Percentiles rank a stretch among this genome's conserved stretches.
These are phyloP conservation scores for Xylaria sp. DNA, from an alignment of 2,329 filamentous ascomycete species.

Conservation along the genomic window DNA sequence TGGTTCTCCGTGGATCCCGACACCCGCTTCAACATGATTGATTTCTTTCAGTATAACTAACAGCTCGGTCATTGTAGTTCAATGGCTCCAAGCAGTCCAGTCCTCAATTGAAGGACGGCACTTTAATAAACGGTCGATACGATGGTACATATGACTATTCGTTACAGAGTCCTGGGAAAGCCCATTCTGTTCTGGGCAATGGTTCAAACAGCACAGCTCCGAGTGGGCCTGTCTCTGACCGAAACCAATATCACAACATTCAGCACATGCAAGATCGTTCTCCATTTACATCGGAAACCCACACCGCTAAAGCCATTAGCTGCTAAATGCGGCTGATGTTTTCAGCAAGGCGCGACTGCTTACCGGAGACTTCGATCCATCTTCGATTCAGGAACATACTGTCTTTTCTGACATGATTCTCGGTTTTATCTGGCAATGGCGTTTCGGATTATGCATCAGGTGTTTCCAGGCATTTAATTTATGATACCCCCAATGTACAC, in stretches of 20 bases:
- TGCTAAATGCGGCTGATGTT: slow-evolving; percentile 44
- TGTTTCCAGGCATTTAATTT: slow-evolving; percentile 29
- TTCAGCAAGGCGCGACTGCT: neutral
- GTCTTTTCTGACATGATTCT: slow-evolving; percentile 23
- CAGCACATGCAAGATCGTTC: slow-evolving; percentile 61
- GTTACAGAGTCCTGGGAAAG: slow-evolving; percentile 51
- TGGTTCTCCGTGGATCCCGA: slow-evolving; percentile 37
- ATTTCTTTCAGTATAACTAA: slow-evolving; percentile 41
- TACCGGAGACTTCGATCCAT: neutral
- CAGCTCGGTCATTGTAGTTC: slow-evolving; percentile 60
- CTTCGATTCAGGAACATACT: slow-evolving; percentile 9
- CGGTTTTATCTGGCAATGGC: slow-evolving; percentile 36
- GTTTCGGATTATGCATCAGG: slow-evolving; percentile 34
- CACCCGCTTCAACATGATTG: slow-evolving; percentile 25
- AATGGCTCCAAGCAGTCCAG: slow-evolving; percentile 67
- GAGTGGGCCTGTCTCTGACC: slow-evolving; percentile 38
- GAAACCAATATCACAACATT: slow-evolving; percentile 48
- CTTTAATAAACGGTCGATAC: slow-evolving; percentile 56
- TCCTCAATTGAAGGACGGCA: slow-evolving; percentile 62
- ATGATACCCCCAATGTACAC: slow-evolving; percentile 39
- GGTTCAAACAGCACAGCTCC: slow-evolving; percentile 54
- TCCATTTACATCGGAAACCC: slow-evolving; percentile 61
- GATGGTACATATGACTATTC: slow-evolving; percentile 56
- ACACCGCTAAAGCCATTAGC: slow-evolving; percentile 62
- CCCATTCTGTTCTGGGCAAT: slow-evolving; percentile 52